Evolutionary conservation across 1,284 basidiomycete species (phyloP), one percentile per base, ranked within the genome.

Genomic region (Heimioporus retisporus): DNA sequence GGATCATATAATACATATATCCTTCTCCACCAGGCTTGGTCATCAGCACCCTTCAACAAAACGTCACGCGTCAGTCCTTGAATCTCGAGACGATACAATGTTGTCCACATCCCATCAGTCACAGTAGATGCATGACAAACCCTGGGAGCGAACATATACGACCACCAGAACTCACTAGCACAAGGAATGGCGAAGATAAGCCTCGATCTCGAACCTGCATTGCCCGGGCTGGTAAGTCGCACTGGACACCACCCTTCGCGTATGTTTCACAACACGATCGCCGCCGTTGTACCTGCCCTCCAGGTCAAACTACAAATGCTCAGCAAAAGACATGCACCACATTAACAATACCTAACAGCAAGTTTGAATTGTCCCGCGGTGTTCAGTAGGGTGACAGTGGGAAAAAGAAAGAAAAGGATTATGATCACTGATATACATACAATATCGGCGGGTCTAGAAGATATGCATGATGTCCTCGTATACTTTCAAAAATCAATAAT

Each of bases 1-100:
- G 84, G 72, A 77, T 84, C 57, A 72, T 83, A 19, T 84, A 83
- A 63, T 81, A 84, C 55, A 68, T 81, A 84, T 55, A 68, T 83
- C n/a, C 74, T 83, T 5, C 77, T 83, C 55, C 82, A 84, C 70
- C 80, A 82, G 63, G 82, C 81, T 1, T 84, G 83, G 83, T 81
- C 78, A 10, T 60, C 76, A 2, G 71, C 70, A 0, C 69, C 78
- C 3, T 73, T 84, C 60, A 65, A 81, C 68, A 71, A 79, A 60
- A 69, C 69, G 3, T 59, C 67, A 1, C 84, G 83, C 64, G 73
- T 80, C 25, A 62, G 71, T 48, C 70, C 76, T 18, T 84, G 81
- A 80, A 76, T 79, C 28, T 66, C 75, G 18, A 79, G 83, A 14
- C 79, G 83, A 7, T 84, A 84, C 69, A 69, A 62, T 7, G 73